Conservation (phyloP, 208 protist genomes). For the Crithidia expoeki region DNA sequence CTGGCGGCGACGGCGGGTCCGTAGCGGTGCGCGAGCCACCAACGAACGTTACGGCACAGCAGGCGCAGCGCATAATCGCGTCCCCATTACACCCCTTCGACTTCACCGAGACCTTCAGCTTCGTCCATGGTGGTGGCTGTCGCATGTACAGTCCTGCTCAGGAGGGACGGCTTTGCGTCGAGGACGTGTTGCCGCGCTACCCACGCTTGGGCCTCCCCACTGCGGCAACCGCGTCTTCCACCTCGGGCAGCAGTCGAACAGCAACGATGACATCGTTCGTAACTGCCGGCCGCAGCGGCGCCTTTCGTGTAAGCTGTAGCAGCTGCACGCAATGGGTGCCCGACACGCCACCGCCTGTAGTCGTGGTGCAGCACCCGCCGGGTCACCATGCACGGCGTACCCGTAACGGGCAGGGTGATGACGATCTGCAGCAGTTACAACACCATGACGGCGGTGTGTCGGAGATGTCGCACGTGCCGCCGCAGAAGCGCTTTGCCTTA, state of each 20-base stretch:
- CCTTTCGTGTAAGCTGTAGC: slow-evolving; percentile 18
- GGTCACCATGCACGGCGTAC: background rate
- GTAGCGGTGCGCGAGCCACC: slow-evolving; percentile 43
- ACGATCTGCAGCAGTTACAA: slow-evolving; percentile 1
- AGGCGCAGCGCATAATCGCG: slow-evolving; percentile 38
- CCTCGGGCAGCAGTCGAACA: background rate
- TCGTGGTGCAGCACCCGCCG: slow-evolving; percentile 19
- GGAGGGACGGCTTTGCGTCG: slow-evolving; percentile 40
- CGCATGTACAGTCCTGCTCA: slow-evolving; percentile 15
- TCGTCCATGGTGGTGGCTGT: slow-evolving; percentile 61
- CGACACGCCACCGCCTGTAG: slow-evolving; percentile 17
- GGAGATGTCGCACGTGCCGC: slow-evolving; percentile 8
- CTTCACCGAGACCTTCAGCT: slow-evolving; percentile 71
- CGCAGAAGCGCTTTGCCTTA: slow-evolving; percentile 43
- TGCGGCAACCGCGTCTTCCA: background rate
- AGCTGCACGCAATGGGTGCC: slow-evolving; percentile 37
- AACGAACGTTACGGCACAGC: slow-evolving; percentile 46
- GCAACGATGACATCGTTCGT: background rate
- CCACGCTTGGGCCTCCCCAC: slow-evolving; percentile 48
- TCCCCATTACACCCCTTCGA: slow-evolving; percentile 81
- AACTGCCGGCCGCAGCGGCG: background rate
- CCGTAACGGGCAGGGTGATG: background rate
- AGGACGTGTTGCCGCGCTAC: slow-evolving; percentile 64
- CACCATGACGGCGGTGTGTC: slow-evolving; percentile 3
- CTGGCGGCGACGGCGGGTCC: slow-evolving; percentile 37